Base-by-base conservation (phyloP, 306 rosid genomes). In the Pyrus betulifolia region DNA sequence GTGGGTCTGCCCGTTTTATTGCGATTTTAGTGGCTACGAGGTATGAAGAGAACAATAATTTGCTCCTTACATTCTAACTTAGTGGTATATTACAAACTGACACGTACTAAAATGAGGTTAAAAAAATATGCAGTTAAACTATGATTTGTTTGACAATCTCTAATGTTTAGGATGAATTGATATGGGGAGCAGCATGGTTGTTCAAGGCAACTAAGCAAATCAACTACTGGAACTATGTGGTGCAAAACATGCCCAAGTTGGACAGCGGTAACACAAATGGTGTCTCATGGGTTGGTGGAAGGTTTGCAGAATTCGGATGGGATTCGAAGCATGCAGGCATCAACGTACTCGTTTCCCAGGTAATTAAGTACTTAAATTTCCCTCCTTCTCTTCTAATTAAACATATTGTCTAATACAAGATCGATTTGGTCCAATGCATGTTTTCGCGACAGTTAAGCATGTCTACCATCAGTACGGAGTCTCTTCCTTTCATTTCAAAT, bases 111-210 rank as follows among this genome's bases (percentile, higher is more conserved):
- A 35, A 35, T 35, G 9, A 35, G 42, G 42, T 35, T 35, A 35
- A 35, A 6, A 35, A 1, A 35, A 6, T 6, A 35, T 35, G 42
- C 40, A 35, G 42, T 35, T 35, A 6, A 35, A 35, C 2, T 35
- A 2, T 7, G 9, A 35, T 35, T 35, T 35, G 42, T 6, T 35
- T 35, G 17, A 72, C 38, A 23, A 72, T 55, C 21, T 52, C 30
- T 55, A 3, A 6, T 52, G 1, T 55, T 3, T 35, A 79, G 83
- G 83, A 79, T 33, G 83, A 79, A 58, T 68, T 79, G 74, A 30
- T 79, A 9, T 74, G 79, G 79, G 79, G 79, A 74, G 83, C 83
- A 44, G 74, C 70, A 3, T 80, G 83, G 83, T 68, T 80, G 75
- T 80, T 57, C 51, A 74, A 74, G 75, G 79, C 79, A 59, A 73